phyloP scores from a whole-genome alignment of 805 yeast species.

The Starmerella riodocensis region DNA sequence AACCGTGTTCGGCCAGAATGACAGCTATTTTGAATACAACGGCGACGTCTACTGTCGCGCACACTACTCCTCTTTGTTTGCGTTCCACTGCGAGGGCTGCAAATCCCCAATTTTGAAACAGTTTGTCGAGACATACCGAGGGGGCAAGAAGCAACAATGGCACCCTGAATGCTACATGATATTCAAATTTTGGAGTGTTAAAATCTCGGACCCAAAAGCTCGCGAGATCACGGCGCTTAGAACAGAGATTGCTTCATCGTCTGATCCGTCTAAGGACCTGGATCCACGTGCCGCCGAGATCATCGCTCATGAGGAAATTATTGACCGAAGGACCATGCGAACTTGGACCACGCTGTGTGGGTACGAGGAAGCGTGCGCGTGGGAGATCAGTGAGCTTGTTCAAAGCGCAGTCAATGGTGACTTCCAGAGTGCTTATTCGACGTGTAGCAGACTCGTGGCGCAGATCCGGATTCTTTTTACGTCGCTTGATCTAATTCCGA shows the following conservation, averaged over 20 bases:
- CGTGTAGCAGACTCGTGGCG: constrained; percentile 59
- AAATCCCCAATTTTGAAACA: constrained; percentile 81
- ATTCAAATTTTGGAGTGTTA: constrained; percentile 90
- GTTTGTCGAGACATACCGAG: constrained; percentile 81
- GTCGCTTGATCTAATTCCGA: constrained; percentile 42
- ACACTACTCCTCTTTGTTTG: constrained; percentile 76
- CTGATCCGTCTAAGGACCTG: constrained; percentile 6
- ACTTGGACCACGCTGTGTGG: constrained; percentile 82
- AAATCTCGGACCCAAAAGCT: constrained; percentile 35
- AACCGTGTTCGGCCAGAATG: constrained; percentile 76
- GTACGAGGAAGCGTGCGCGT: constrained; percentile 82
- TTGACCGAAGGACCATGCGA: constrained; percentile 45
- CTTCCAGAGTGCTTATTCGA: constrained; percentile 49
- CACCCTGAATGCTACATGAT: constrained; percentile 99
- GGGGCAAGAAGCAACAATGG: constrained; percentile 92
- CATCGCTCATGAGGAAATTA: constrained; percentile 40
- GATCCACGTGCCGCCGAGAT: constrained; percentile 16
- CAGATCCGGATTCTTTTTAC: constrained; percentile 64
- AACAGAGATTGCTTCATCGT: constrained; percentile 1
- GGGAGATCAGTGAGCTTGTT: constrained; percentile 82
- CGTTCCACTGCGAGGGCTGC: constrained; percentile 89
- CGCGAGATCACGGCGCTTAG: constrained; percentile 8
- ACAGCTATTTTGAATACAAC: constrained; percentile 80
- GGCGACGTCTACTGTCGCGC: constrained; percentile 76
- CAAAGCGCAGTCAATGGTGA: constrained; percentile 66